Evolutionary conservation across 495 filamentous ascomycete species (phyloP).

Genomic region (Penicillium verhagenii): DNA sequence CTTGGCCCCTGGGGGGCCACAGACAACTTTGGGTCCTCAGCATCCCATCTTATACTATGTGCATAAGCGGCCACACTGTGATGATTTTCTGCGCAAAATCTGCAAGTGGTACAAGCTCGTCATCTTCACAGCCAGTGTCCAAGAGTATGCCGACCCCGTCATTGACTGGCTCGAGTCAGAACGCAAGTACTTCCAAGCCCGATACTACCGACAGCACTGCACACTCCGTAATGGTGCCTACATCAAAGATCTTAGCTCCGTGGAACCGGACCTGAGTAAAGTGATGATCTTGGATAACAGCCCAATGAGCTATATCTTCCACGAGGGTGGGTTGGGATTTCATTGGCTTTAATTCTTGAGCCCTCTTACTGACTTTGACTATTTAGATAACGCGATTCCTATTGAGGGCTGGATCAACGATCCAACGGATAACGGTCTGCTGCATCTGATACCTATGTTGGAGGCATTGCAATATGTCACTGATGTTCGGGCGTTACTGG

Average conservation of each 20-base stretch:
- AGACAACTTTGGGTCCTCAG: slow-evolving; percentile 71
- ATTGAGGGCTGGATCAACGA: slow-evolving; percentile 44
- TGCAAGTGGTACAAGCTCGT: slow-evolving; percentile 99
- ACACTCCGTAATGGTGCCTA: slow-evolving; percentile 92
- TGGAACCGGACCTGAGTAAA: slow-evolving; percentile 93
- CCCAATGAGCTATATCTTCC: slow-evolving; percentile 97
- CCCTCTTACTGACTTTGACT: slow-evolving; percentile 9
- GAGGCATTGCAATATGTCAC: slow-evolving; percentile 95
- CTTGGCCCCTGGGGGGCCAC: slow-evolving; percentile 58
- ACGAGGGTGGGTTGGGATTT: slow-evolving; percentile 68
- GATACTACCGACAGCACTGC: slow-evolving; percentile 96
- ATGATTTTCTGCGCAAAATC: slow-evolving; percentile 92
- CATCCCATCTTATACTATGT: slow-evolving; percentile 99
- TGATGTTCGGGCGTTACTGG: slow-evolving; percentile 86
- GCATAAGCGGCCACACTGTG: slow-evolving; percentile 94
- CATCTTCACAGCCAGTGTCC: slow-evolving; percentile 93
- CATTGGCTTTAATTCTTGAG: background rate
- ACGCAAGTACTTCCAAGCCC: slow-evolving; percentile 86
- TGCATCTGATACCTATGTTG: slow-evolving; percentile 89
- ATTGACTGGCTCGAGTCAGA: slow-evolving; percentile 99
- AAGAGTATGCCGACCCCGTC: slow-evolving; percentile 97
- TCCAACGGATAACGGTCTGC: slow-evolving; percentile 75
- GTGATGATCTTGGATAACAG: slow-evolving; percentile 99
- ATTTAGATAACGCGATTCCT: slow-evolving; percentile 33
- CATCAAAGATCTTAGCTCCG: slow-evolving; percentile 94